These are phyloP conservation scores for Brasenia schreberi DNA, from an alignment of 164 flowering plant species.

Conservation along the genomic window DNA sequence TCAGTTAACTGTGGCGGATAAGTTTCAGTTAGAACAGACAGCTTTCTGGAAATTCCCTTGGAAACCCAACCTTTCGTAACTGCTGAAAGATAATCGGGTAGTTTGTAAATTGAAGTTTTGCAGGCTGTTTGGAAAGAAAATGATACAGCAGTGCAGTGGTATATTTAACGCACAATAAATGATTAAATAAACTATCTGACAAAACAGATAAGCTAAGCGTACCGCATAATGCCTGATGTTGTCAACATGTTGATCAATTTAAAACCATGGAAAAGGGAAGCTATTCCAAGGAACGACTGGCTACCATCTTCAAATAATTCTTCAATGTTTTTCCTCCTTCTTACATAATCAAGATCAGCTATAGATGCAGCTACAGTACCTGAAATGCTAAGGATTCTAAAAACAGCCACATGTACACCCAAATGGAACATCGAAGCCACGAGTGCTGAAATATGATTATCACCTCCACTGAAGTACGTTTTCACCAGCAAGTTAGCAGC, in stretches of 20 bases:
- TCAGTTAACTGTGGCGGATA: no score
- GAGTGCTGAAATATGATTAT: constrained; percentile 5
- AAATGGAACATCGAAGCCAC: background rate
- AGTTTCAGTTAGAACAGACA: no score
- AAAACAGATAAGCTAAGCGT: constrained; percentile 5
- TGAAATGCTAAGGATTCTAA: constrained; percentile 13
- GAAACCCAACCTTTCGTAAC: no score
- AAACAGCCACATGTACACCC: background rate
- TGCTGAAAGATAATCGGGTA: no score
- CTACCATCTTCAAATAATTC: constrained; percentile 94
- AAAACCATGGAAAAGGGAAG: constrained; percentile 71
- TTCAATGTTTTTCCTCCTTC: constrained; percentile 59
- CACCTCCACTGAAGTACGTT: constrained; percentile 96
- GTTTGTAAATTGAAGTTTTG: no score
- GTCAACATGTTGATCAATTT: constrained; percentile 51
- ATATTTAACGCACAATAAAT: no score
- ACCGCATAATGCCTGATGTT: constrained; percentile 49
- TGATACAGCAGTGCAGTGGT: no score
- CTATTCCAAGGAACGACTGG: constrained; percentile 68
- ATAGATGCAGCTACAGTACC: constrained; percentile 96
- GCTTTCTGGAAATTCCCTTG: no score
- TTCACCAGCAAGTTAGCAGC: constrained; percentile 63
- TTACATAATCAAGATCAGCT: constrained; percentile 80
- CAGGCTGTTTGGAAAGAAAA: no score
- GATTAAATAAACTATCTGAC: background rate